These are phyloP conservation scores for Cucumis hystrix DNA, from an alignment of 306 rosid species.

Conservation along the genomic window DNA sequence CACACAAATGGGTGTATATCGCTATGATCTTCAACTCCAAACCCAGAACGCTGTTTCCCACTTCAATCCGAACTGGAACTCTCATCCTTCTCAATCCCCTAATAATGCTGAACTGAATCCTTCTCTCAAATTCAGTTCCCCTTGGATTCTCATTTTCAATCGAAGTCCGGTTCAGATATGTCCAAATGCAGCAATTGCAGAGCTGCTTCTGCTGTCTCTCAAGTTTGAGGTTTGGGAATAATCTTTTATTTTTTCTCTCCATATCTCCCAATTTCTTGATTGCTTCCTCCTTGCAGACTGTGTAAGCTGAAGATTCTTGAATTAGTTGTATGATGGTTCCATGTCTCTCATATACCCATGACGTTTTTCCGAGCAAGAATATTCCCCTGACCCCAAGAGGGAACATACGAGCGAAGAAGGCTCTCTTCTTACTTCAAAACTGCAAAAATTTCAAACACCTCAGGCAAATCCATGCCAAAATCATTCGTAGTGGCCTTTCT, in stretches of 20 bases:
- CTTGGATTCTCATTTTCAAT: not conserved
- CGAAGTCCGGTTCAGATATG: not conserved
- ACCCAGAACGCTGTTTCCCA: not conserved
- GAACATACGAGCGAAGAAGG: conserved; percentile 18
- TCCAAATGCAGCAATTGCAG: not conserved
- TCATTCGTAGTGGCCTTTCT: conserved; percentile 38
- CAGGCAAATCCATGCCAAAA: conserved; percentile 45
- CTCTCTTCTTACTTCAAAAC: conserved; percentile 28
- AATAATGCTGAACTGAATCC: not conserved
- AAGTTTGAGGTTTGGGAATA: not conserved
- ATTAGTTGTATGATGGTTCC: conserved; percentile 2
- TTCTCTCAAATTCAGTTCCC: not conserved
- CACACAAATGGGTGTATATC: not conserved
- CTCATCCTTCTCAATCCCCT: not conserved
- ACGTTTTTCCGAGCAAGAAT: conserved; percentile 7
- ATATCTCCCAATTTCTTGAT: not conserved
- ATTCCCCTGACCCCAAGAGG: conserved; percentile 13
- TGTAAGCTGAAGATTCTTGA: not conserved
- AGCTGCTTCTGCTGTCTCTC: not conserved
- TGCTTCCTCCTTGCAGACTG: not conserved
- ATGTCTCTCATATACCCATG: conserved; percentile 24
- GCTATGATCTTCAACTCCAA: not conserved
- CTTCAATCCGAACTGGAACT: not conserved
- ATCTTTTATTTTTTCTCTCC: not conserved
- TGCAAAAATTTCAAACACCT: conserved; percentile 42